Base-by-base conservation (phyloP, 306 rosid species). In the Malus fusca region DNA sequence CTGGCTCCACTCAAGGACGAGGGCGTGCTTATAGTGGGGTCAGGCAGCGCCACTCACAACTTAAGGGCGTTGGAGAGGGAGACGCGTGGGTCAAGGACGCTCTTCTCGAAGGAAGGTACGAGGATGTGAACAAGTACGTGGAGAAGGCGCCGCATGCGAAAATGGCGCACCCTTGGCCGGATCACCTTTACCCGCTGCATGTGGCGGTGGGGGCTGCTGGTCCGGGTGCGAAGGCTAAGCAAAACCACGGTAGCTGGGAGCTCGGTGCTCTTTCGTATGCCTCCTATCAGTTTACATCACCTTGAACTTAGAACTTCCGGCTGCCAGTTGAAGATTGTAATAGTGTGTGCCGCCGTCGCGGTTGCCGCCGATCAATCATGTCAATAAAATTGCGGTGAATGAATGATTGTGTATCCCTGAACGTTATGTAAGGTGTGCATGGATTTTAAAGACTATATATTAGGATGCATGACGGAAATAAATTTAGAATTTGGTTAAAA, bases 1-100 rank as follows among this genome's bases (percentile, higher is more conserved):
- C 59, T 90, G 85, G 93, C 93, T 4, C 88, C 90, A 68, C 91
- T 94, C 42, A 91, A 84, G 76, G 90, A 88, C 14, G 95, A 94
- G 78, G 92, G 90, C 21, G 92, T 94, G 0, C 87, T 94, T 10
- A 78, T 94, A 43, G 56, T 94, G 11, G 98, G 93, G 62, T 94
- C 95, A 3, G 95, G 96, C 18, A 86, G 88, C 80, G 97, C 98
- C 17, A 81, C 89, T 44, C 96, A 94, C 53, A 94, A 94, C 82
- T 71, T 94, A 69, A 79, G 92, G 75, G 69, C 70, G 37, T 15
- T 85, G 37, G 22, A 10, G 9, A 35, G 40, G 2, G 68, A 2
- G 3, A 33, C 8, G 1, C 40, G 40, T 35, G 40, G 9, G 40
- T 35, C 40, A 35, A 1, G 40, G 18, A 18, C 3, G 8, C 21